Conservation (phyloP, 2,329 filamentous ascomycete genomes). For the Trichophyton mentagrophytes region DNA sequence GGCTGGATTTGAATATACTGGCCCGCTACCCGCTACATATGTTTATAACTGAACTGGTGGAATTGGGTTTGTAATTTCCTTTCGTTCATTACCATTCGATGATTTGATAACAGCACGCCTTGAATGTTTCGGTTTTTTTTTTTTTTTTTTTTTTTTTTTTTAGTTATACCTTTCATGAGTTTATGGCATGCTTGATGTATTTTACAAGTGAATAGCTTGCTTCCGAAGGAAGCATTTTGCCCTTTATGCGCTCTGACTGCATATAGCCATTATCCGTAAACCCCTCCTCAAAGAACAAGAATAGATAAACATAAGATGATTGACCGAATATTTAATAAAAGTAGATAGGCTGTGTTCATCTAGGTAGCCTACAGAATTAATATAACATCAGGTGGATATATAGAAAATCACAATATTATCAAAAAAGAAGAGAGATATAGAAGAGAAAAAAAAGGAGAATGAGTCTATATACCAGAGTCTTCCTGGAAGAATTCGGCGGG, state of each 20-base stretch:
- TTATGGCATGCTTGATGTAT: too few species aligned
- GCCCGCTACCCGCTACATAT: not conserved
- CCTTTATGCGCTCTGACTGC: too few species aligned
- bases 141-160: too few species aligned
- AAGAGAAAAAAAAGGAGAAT: not conserved
- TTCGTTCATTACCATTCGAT: not conserved
- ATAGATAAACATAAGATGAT: too few species aligned
- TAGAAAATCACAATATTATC: not conserved
- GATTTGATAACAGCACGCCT: too few species aligned
- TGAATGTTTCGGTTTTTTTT: too few species aligned
- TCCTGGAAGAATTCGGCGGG: conserved; percentile 4
- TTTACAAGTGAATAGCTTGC: too few species aligned
- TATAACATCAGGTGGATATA: not conserved
- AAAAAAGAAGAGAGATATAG: not conserved
- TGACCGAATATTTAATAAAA: not conserved
- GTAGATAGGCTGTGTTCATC: not conserved
- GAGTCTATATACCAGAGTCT: not conserved
- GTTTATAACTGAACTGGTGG: not conserved
- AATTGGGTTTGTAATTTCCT: not conserved
- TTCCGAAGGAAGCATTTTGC: too few species aligned
- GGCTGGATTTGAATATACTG: not conserved
- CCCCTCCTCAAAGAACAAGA: too few species aligned
- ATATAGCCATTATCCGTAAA: too few species aligned
- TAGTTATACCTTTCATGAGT: too few species aligned
- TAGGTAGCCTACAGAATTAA: not conserved